Evolutionary conservation across 2,329 filamentous ascomycete genomes (phyloP).

Genomic region (Bipolaris bicolor): DNA sequence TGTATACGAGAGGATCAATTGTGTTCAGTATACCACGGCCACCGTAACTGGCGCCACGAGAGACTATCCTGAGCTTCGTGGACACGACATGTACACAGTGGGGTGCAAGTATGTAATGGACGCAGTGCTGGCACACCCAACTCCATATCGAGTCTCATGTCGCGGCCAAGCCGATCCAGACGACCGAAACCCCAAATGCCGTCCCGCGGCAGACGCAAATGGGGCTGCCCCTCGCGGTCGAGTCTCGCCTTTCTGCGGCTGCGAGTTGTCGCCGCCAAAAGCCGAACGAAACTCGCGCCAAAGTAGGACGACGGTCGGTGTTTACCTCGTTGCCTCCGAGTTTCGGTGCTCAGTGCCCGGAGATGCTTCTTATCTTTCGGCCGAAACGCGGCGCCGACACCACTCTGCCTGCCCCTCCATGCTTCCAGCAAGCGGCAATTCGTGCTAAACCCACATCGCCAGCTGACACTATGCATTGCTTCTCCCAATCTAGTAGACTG

Average conservation of each 20-base stretch:
- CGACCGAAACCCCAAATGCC: neutral
- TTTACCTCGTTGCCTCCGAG: slow-evolving; percentile 17
- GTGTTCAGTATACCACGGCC: neutral
- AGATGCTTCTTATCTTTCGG: slow-evolving; percentile 23
- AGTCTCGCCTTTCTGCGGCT: slow-evolving; percentile 36
- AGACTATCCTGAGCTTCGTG: neutral
- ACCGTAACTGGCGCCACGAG: too few relatives aligned
- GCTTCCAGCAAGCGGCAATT: slow-evolving; percentile 14
- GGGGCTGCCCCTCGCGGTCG: slow-evolving; percentile 32
- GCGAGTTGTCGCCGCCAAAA: slow-evolving; percentile 39
- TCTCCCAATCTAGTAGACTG: slow-evolving; percentile 26
- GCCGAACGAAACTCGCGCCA: slow-evolving; percentile 24
- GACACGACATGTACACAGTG: neutral
- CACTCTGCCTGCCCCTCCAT: slow-evolving; percentile 18
- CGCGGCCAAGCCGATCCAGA: slow-evolving; percentile 21
- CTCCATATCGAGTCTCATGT: slow-evolving; percentile 11
- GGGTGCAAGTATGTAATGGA: neutral
- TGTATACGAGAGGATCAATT: neutral
- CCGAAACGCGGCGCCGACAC: slow-evolving; percentile 11
- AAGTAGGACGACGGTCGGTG: slow-evolving; percentile 20
- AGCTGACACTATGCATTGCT: slow-evolving; percentile 17
- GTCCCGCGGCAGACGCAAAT: slow-evolving; percentile 12
- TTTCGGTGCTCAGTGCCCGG: slow-evolving; percentile 9
- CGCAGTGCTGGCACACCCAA: neutral
- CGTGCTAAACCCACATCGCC: neutral